These are phyloP conservation scores for Massarina eburnea DNA, from an alignment of 2,329 filamentous ascomycete species.

Conservation along the genomic window DNA sequence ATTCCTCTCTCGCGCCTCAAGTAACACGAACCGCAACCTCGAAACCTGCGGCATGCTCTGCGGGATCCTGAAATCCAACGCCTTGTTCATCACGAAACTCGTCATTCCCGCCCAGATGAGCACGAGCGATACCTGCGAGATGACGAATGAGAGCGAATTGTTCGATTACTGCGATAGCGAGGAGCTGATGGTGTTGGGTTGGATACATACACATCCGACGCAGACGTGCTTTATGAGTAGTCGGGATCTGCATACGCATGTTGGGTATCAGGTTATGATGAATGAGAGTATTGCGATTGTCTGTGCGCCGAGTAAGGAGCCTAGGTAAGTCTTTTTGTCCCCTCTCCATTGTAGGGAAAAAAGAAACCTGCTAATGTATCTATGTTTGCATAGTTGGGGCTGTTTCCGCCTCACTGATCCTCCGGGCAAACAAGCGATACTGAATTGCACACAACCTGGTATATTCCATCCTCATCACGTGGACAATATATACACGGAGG, in stretches of 20 bases:
- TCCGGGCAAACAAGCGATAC: slow-evolving; percentile 81
- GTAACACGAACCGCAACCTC: slow-evolving; percentile 78
- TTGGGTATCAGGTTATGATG: slow-evolving; percentile 94
- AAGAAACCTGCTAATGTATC: background rate
- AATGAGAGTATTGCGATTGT: slow-evolving; percentile 96
- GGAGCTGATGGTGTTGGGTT: slow-evolving; percentile 83
- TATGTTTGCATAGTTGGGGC: slow-evolving; percentile 69
- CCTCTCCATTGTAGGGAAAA: slow-evolving; percentile 2
- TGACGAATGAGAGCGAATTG: slow-evolving; percentile 78
- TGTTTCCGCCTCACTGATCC: slow-evolving; percentile 93
- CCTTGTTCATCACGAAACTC: slow-evolving; percentile 84
- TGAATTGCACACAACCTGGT: slow-evolving; percentile 74
- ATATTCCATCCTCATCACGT: slow-evolving; percentile 80
- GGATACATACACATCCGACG: slow-evolving; percentile 97
- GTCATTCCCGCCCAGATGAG: slow-evolving; percentile 89
- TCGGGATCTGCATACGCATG: slow-evolving; percentile 88
- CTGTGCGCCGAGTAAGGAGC: slow-evolving; percentile 79
- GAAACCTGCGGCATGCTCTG: slow-evolving; percentile 96
- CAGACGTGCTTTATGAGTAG: slow-evolving; percentile 99
- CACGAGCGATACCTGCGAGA: slow-evolving; percentile 93
- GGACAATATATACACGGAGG: slow-evolving; percentile 76
- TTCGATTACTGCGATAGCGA: slow-evolving; percentile 88
- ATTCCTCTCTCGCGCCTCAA: slow-evolving; percentile 73
- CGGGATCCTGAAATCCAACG: slow-evolving; percentile 87
- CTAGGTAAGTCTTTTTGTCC: slow-evolving; percentile 64